These are phyloP conservation scores for Pleurotus ostreatus DNA, from an alignment of 768 basidiomycete genomes.

Conservation along the genomic window DNA sequence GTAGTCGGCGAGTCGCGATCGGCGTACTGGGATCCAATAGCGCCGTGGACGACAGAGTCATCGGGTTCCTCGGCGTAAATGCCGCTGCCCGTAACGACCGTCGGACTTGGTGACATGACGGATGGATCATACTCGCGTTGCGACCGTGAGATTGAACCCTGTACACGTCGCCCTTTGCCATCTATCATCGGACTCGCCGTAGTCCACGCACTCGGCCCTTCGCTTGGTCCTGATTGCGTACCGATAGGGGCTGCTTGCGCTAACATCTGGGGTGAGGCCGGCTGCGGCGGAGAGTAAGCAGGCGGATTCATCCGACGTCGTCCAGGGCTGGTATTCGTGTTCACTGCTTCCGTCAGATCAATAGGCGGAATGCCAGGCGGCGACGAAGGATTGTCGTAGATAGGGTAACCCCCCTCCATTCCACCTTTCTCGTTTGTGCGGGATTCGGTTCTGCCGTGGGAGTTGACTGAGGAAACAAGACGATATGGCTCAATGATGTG, in stretches of 20 bases:
- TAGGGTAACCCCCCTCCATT: background rate
- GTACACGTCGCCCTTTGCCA: constrained; percentile 1
- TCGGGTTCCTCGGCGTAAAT: background rate
- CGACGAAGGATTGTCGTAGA: constrained; percentile 4
- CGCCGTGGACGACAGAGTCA: background rate
- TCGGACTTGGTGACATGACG: constrained; percentile 4
- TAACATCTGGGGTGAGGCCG: background rate
- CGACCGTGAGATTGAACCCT: background rate
- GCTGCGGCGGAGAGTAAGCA: constrained; percentile 1
- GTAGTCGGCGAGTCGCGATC: background rate
- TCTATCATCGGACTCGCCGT: background rate
- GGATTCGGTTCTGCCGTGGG: background rate
- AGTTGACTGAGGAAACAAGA: background rate
- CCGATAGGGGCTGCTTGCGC: background rate
- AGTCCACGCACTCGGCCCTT: constrained; percentile 1
- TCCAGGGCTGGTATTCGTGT: background rate
- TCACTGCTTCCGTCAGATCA: background rate
- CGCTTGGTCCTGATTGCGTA: background rate
- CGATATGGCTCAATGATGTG: constrained; percentile 5
- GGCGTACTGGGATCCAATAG: constrained; percentile 1
- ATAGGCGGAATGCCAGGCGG: constrained; percentile 2
- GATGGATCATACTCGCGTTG: constrained; percentile 3
- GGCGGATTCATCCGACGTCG: constrained; percentile 3
- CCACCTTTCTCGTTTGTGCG: background rate
- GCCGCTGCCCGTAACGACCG: constrained; percentile 5